Evolutionary conservation across 345 rosid genomes (phyloP).

Genomic region (Salix purpurea): DNA sequence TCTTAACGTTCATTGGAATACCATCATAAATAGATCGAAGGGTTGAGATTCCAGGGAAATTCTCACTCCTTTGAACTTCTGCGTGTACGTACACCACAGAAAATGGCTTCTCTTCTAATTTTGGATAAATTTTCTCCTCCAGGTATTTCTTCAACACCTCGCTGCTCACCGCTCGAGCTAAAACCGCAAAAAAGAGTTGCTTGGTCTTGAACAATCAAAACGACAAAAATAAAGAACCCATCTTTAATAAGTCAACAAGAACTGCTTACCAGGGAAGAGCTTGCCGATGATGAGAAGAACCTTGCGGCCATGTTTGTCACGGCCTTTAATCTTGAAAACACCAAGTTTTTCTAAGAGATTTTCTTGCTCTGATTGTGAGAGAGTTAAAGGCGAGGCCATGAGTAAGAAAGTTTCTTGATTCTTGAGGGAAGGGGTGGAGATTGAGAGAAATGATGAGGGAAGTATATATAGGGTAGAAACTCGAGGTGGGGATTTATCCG

Average conservation of each 20-base stretch:
- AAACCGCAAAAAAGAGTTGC: not conserved
- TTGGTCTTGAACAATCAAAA: not conserved
- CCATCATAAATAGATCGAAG: slow-evolving; percentile 45
- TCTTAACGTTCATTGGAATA: slow-evolving; percentile 37
- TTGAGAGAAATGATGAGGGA: not conserved
- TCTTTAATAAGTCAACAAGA: not conserved
- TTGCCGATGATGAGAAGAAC: slow-evolving; percentile 59
- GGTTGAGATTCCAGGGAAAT: slow-evolving; percentile 53
- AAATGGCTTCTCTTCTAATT: slow-evolving; percentile 37
- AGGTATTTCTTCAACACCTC: slow-evolving; percentile 45
- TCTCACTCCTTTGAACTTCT: slow-evolving; percentile 39
- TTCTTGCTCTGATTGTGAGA: slow-evolving; percentile 24
- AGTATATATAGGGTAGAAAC: not conserved
- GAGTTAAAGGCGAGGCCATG: not conserved
- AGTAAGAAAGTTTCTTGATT: not conserved
- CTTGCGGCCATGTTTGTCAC: slow-evolving; percentile 64
- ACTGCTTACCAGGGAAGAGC: slow-evolving; percentile 50
- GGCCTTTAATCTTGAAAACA: slow-evolving; percentile 67
- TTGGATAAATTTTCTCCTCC: slow-evolving; percentile 40
- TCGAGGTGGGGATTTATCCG: slow-evolving; percentile 7
- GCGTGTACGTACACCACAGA: slow-evolving; percentile 54
- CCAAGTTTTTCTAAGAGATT: slow-evolving; percentile 44
- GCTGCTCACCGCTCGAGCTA: slow-evolving; percentile 40
- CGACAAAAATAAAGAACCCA: not conserved
- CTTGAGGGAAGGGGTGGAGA: slow-evolving; percentile 3